phyloP scores from a whole-genome alignment of 2,329 filamentous ascomycete species.

The Fusarium sterilihyphosum region DNA sequence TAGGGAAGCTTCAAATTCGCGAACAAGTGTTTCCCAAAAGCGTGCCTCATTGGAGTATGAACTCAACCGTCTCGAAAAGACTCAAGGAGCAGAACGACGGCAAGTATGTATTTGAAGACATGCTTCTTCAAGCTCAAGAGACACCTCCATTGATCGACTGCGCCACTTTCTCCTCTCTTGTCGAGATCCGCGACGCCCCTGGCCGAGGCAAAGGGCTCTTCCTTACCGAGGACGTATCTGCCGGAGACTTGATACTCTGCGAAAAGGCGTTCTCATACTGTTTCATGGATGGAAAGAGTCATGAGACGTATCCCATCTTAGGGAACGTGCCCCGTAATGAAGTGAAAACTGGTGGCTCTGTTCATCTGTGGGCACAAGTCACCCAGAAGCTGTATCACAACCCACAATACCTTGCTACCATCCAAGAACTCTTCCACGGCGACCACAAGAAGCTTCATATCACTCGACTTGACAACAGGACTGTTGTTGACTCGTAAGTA shows the following conservation, averaged over 20 bases:
- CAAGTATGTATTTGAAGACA: conserved; percentile 50
- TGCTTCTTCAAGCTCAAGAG: conserved; percentile 50
- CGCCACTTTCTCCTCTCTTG: conserved; percentile 56
- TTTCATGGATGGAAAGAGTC: conserved; percentile 32
- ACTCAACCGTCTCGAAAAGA: conserved; percentile 42
- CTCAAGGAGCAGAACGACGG: conserved; percentile 51
- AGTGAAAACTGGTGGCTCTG: conserved; percentile 50
- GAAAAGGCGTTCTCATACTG: conserved; percentile 64
- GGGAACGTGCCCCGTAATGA: conserved; percentile 50
- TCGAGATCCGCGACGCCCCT: conserved; percentile 52
- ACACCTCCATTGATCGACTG: conserved; percentile 56
- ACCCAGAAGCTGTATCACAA: conserved; percentile 59
- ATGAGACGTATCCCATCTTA: conserved; percentile 33
- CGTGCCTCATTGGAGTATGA: background rate
- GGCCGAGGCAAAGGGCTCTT: conserved; percentile 62
- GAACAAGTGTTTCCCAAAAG: conserved; percentile 49
- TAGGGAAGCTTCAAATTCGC: conserved; percentile 48
- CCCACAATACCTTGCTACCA: conserved; percentile 25
- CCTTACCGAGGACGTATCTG: conserved; percentile 56
- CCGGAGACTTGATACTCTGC: conserved; percentile 63
- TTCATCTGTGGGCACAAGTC: conserved; percentile 52
- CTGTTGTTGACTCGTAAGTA: conserved; percentile 58
- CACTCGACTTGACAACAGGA: conserved; percentile 45
- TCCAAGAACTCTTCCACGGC: conserved; percentile 52
- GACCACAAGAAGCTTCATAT: conserved; percentile 46